Conservation (phyloP, 768 basidiomycete species). For the Collybiopsis luxurians region DNA sequence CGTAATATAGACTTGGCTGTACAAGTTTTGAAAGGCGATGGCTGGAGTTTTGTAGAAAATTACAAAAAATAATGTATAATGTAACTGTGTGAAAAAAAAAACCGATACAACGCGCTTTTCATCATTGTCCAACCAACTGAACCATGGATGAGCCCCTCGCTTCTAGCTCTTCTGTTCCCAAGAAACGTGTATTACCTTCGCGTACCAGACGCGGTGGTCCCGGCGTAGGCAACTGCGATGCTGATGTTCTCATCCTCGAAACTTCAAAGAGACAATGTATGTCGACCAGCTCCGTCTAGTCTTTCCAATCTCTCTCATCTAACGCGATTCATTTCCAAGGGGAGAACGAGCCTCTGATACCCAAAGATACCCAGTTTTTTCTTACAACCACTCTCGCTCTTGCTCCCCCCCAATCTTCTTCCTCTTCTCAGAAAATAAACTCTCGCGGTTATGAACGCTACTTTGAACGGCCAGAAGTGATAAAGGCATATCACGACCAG, state of each 20-base stretch:
- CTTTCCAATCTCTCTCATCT: slow-evolving; percentile 16
- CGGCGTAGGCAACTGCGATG: slow-evolving; percentile 75
- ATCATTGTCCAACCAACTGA: background rate
- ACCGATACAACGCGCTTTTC: background rate
- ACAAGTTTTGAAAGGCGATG: slow-evolving; percentile 41
- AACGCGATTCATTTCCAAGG: slow-evolving; percentile 35
- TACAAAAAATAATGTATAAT: no score
- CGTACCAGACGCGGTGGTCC: slow-evolving; percentile 79
- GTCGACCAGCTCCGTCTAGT: slow-evolving; percentile 29
- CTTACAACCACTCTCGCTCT: slow-evolving; percentile 70
- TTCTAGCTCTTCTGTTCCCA: slow-evolving; percentile 36
- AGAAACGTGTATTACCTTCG: slow-evolving; percentile 80
- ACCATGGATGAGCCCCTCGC: background rate
- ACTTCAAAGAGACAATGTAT: slow-evolving; percentile 74
- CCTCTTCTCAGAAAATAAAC: slow-evolving; percentile 41
- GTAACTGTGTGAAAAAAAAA: background rate
- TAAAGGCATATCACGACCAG: slow-evolving; percentile 67
- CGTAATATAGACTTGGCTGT: slow-evolving; percentile 40
- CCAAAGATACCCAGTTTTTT: slow-evolving; percentile 60
- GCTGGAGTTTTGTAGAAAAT: slow-evolving; percentile 43
- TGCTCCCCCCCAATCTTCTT: slow-evolving; percentile 32
- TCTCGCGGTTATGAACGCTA: slow-evolving; percentile 64
- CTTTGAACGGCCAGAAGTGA: slow-evolving; percentile 76
- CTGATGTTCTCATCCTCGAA: slow-evolving; percentile 82
- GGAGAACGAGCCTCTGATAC: slow-evolving; percentile 72